Percentiles rank a stretch among this genome's conserved stretches.
These are phyloP conservation scores for Podospora didyma DNA, from an alignment of 495 filamentous ascomycete genomes.

Conservation along the genomic window DNA sequence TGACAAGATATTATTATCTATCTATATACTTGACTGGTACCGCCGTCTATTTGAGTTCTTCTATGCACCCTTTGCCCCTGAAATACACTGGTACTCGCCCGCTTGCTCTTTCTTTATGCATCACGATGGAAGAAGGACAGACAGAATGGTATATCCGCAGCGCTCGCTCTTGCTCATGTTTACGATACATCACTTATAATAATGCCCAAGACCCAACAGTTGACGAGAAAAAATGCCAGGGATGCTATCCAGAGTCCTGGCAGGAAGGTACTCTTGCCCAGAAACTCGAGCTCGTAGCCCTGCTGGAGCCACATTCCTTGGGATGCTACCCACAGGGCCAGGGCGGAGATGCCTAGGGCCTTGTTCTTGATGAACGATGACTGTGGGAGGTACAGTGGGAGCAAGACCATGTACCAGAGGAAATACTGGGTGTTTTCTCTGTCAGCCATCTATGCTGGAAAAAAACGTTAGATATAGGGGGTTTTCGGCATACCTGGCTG, in stretches of 20 bases:
- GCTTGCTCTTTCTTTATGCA: neutral
- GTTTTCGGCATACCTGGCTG: conserved; percentile 67
- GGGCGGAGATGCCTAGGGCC: conserved; percentile 56
- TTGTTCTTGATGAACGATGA: conserved; percentile 64
- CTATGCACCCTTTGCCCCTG: too few relatives aligned
- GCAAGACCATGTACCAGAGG: conserved; percentile 91
- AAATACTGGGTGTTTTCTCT: conserved; percentile 66
- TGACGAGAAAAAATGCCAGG: conserved; percentile 76
- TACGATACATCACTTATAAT: conserved; percentile 61
- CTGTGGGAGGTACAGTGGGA: conserved; percentile 82
- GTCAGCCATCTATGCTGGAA: neutral
- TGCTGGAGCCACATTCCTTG: conserved; percentile 85
- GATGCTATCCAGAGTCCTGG: conserved; percentile 76
- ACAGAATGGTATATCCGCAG: neutral
- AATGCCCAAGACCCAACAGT: conserved; percentile 80
- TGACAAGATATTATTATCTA: too few relatives aligned
- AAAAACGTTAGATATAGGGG: too few relatives aligned
- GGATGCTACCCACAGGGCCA: conserved; percentile 65
- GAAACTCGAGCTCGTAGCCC: conserved; percentile 82
- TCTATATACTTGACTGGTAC: too few relatives aligned
- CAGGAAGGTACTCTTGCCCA: conserved; percentile 79
- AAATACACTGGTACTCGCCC: neutral
- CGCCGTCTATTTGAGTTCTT: too few relatives aligned
- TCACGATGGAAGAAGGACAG: neutral
- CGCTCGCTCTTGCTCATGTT: too few relatives aligned